A percentile compares a stretch with the other conserved stretches of the same genome.
Evolutionary conservation across 2,329 filamentous ascomycete species (phyloP).

Genomic region (Beauveria sp.): DNA sequence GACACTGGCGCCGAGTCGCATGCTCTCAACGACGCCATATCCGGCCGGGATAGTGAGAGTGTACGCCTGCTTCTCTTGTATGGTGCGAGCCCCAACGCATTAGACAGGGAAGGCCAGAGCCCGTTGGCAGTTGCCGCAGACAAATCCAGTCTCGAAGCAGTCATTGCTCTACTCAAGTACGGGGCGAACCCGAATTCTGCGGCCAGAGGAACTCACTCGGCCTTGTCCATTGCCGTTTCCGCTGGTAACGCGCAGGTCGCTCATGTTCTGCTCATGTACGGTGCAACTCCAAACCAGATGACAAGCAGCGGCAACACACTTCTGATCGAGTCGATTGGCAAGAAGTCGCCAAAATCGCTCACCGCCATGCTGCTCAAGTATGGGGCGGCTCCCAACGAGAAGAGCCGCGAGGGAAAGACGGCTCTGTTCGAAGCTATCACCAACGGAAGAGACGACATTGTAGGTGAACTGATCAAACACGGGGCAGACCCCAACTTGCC

Average conservation of each 20-base stretch:
- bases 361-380: constrained; percentile 54
- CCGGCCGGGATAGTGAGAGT: constrained; percentile 42
- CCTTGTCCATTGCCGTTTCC: constrained; percentile 42
- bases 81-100: constrained; percentile 47
- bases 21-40: constrained; percentile 45
- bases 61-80: constrained; percentile 49
- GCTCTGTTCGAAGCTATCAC: constrained; percentile 56
- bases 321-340: constrained; percentile 52
- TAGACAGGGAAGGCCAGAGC: constrained; percentile 40
- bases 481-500: constrained; percentile 61
- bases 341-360: constrained; percentile 45
- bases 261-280: constrained; percentile 53
- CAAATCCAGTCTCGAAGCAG: constrained; percentile 46
- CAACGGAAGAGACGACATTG: constrained; percentile 47
- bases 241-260: constrained; percentile 48
- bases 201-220: constrained; percentile 43
- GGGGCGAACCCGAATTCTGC: constrained; percentile 50
- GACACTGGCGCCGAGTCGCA: constrained; percentile 38
- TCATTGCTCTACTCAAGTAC: constrained; percentile 55
- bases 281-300: constrained; percentile 47
- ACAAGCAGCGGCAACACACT: constrained; percentile 52
- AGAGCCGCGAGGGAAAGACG: constrained; percentile 55
- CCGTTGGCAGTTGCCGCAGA: constrained; percentile 45
- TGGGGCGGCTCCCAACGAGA: constrained; percentile 48
- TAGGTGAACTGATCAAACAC: constrained; percentile 42